These are phyloP conservation scores for Tephrocybe sp. DNA, from an alignment of 768 basidiomycete species.

Conservation along the genomic window DNA sequence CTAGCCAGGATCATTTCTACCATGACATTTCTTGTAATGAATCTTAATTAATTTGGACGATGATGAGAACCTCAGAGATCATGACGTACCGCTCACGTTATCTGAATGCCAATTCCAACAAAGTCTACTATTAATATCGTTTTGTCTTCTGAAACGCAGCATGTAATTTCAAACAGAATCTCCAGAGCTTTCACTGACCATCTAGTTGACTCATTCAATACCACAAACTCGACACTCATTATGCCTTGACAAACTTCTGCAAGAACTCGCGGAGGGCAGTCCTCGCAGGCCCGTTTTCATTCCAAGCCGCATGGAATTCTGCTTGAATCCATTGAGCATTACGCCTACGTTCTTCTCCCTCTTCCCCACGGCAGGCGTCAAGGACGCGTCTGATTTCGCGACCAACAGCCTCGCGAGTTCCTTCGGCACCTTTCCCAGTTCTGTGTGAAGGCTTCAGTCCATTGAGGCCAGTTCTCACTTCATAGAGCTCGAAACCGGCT, in stretches of 20 bases:
- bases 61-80: too few species aligned
- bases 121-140: too few species aligned
- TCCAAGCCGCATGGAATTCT: constrained; percentile 10
- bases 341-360: constrained; percentile 10
- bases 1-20: constrained; percentile 81
- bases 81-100: too few species aligned
- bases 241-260: background rate
- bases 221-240: too few species aligned
- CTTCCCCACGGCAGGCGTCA: constrained; percentile 9
- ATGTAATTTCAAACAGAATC: too few species aligned
- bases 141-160: too few species aligned
- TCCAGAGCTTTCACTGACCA: constrained; percentile 59
- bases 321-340: constrained; percentile 12
- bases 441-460: constrained; percentile 14
- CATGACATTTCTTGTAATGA: too few species aligned
- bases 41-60: too few species aligned
- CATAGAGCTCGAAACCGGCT: constrained; percentile 18
- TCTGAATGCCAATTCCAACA: too few species aligned
- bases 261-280: constrained; percentile 2
- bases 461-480: constrained; percentile 16
- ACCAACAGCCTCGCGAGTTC: constrained; percentile 15
- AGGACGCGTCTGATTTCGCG: constrained; percentile 11
- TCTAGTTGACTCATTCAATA: constrained; percentile 45
- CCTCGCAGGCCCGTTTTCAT: constrained; percentile 8
- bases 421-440: constrained; percentile 8